Evolutionary conservation across 1,284 basidiomycete species (phyloP), one percentile per base, ranked within the genome.

Genomic region (Exobasidium rhododendri): DNA sequence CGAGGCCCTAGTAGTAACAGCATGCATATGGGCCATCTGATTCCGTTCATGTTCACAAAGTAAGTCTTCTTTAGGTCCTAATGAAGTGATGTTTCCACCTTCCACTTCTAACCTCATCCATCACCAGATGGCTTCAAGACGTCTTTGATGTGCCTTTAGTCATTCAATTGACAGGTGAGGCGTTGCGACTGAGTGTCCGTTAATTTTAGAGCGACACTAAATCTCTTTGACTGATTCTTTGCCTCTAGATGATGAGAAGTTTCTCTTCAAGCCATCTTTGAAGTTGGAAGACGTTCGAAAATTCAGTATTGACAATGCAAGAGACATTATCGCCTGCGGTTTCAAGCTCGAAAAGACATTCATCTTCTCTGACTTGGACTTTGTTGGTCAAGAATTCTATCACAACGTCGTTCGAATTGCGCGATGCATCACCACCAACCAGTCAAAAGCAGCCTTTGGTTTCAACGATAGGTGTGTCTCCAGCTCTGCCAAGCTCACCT

Each of bases 21-120:
- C 75, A 92, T 99, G 90, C 96, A 99, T 83, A 83, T 98, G 66
- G 96, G 96, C 26, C 96, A 99, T 80, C 89, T 96, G 87, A 89
- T 97, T 63, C 96, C 94, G 0, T 98, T 99, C 81, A 85, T 91
- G 56, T 97, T 99, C 81, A 97, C 96, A 60, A 40, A 40, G 35
- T 40, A 17, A 40, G 35, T 40, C 7, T 17, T 10, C 17, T 40
- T 17, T 40, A 40, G 35, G 94, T 94, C 90, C 92, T 75, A 74
- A 29, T 29, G 13, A 5, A 11, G 51, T 93, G 91, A 17, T 24
- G 22, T 2, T 45, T 2, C 44, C n/a, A n/a, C n/a, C 44, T 20
- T 20, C 20, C 44, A 20, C 44, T 20, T n/a, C 44, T n/a, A 79
- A 97, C 94, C 92, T 81, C 97, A 64, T 40, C 30, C 20, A 40